These are phyloP conservation scores for Calonectria multiphialidica DNA, from an alignment of 2,329 filamentous ascomycete species.

Conservation along the genomic window DNA sequence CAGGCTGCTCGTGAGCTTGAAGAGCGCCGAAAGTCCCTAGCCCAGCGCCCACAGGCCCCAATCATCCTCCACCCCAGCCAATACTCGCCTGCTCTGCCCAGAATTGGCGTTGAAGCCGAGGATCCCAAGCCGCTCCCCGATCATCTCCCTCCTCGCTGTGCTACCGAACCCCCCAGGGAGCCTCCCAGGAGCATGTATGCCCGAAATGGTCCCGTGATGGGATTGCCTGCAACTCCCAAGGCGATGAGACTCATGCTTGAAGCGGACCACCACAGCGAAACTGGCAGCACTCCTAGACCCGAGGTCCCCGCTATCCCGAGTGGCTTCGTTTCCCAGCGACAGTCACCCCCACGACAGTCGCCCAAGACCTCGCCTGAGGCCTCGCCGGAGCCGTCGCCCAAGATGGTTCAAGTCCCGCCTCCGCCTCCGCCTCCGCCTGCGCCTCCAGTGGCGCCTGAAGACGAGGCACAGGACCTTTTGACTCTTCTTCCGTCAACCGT, in stretches of 20 bases:
- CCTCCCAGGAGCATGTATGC: slow-evolving; percentile 66
- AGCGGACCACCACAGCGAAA: slow-evolving; percentile 60
- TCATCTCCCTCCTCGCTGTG: slow-evolving; percentile 69
- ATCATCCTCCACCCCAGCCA: slow-evolving; percentile 81
- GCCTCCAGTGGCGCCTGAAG: slow-evolving; percentile 43
- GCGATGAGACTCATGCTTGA: slow-evolving; percentile 88
- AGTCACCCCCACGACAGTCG: not conserved
- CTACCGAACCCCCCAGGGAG: slow-evolving; percentile 72
- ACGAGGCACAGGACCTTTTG: slow-evolving; percentile 49
- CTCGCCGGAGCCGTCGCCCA: slow-evolving; percentile 41
- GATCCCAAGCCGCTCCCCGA: slow-evolving; percentile 55
- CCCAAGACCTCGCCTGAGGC: slow-evolving; percentile 50
- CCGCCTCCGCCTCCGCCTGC: not conserved
- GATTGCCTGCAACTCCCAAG: slow-evolving; percentile 90
- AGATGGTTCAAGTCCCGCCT: not conserved
- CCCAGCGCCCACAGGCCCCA: slow-evolving; percentile 82
- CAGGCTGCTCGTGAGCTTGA: slow-evolving; percentile 87
- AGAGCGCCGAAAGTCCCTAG: slow-evolving; percentile 86
- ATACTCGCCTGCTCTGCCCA: slow-evolving; percentile 48
- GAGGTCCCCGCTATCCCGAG: slow-evolving; percentile 67
- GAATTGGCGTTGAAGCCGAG: slow-evolving; percentile 55
- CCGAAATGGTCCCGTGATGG: slow-evolving; percentile 68
- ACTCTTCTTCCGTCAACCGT: slow-evolving; percentile 70
- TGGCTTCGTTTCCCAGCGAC: slow-evolving; percentile 49
- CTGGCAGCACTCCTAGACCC: slow-evolving; percentile 57